Percentiles rank a stretch among this genome's conserved stretches.
Conservation (phyloP, 2,329 filamentous ascomycete genomes). For the Monosporascus sp. region DNA sequence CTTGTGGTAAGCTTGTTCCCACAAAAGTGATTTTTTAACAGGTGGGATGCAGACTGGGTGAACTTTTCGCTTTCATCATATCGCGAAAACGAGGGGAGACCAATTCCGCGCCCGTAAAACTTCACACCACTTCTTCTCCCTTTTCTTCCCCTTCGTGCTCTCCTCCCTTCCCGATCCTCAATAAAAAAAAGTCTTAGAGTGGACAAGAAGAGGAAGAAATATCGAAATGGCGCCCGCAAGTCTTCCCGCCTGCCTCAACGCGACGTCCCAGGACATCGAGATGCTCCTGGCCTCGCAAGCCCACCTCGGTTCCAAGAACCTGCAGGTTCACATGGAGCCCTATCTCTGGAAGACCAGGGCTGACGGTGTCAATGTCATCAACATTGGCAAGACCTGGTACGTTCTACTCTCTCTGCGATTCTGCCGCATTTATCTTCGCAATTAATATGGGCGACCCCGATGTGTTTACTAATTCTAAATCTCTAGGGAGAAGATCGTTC, state of each 20-base stretch:
- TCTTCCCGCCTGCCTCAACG: conserved; percentile 92
- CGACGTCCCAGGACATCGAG: conserved; percentile 98
- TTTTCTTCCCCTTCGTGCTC: conserved; percentile 16
- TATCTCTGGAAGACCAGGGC: conserved; percentile 99
- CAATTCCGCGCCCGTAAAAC: conserved; percentile 22
- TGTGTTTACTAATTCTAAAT: conserved; percentile 3
- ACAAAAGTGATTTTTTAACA: background rate
- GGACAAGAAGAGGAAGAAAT: conserved; percentile 28
- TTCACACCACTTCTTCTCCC: conserved; percentile 19
- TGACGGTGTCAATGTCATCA: conserved; percentile 97
- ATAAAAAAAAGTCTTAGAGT: conserved; percentile 7
- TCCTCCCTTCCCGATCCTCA: conserved; percentile 24
- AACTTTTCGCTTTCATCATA: background rate
- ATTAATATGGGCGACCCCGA: background rate
- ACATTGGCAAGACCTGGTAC: conserved; percentile 99
- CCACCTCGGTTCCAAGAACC: conserved; percentile 98
- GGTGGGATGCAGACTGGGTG: background rate
- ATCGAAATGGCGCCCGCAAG: conserved; percentile 92
- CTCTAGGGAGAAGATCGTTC: conserved; percentile 96
- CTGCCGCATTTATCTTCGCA: background rate
- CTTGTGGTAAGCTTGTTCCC: background rate
- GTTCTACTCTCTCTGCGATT: conserved; percentile 26
- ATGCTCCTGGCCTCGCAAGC: conserved; percentile 95
- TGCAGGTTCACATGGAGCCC: conserved; percentile 98
- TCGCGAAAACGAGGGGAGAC: conserved; percentile 6